These are phyloP conservation scores for Oryza australiensis DNA, from an alignment of 176 grass and related monocot genomes.

Conservation along the genomic window DNA sequence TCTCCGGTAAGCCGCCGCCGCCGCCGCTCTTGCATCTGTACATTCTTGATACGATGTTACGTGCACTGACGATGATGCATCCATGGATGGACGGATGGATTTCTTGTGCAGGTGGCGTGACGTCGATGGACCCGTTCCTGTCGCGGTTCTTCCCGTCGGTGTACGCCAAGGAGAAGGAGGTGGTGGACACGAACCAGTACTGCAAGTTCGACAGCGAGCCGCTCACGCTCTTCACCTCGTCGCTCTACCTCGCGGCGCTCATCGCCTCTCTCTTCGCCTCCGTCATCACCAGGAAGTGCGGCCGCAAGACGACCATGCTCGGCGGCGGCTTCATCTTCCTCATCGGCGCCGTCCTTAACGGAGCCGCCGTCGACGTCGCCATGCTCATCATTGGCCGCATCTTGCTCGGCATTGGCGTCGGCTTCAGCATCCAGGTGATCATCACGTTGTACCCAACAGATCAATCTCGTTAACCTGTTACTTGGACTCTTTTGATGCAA, in stretches of 20 bases:
- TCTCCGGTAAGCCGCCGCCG: conserved; percentile 13
- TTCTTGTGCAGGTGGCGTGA: conserved; percentile 37
- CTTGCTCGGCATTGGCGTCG: conserved; percentile 40
- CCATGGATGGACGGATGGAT: too few relatives aligned
- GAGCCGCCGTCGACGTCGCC: conserved; percentile 21
- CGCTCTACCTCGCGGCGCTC: conserved; percentile 63
- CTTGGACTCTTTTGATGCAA: too few relatives aligned
- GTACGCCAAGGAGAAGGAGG: conserved; percentile 47
- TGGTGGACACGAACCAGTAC: conserved; percentile 56
- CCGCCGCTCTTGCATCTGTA: too few relatives aligned
- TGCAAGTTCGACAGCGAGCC: conserved; percentile 82
- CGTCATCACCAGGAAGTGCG: conserved; percentile 32
- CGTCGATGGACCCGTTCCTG: conserved; percentile 50
- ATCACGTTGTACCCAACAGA: neutral
- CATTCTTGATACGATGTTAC: too few relatives aligned
- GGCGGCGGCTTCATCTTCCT: conserved; percentile 43
- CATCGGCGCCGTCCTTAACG: conserved; percentile 23
- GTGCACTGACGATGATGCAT: too few relatives aligned
- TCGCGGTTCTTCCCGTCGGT: conserved; percentile 40
- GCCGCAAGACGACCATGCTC: conserved; percentile 41
- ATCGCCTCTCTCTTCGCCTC: conserved; percentile 42
- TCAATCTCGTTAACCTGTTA: too few relatives aligned
- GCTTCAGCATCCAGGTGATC: conserved; percentile 40
- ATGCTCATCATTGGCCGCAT: conserved; percentile 50
- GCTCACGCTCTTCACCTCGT: conserved; percentile 81